Evolutionary conservation across 225 moss, liverwort and hornwort species (phyloP), one percentile per base, ranked within the genome.

Genomic region (Rhytidiadelphus loreus): DNA sequence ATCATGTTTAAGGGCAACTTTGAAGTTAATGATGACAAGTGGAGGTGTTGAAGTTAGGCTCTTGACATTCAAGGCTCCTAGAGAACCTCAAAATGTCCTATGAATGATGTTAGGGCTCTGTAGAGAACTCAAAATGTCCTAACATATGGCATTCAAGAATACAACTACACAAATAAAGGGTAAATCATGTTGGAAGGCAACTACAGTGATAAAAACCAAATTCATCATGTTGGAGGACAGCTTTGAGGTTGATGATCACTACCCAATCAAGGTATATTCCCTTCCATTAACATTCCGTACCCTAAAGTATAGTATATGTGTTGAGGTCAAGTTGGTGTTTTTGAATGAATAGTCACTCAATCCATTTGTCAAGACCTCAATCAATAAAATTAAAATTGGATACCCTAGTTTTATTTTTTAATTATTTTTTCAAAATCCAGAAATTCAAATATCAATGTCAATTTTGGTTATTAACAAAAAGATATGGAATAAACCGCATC

Each of bases 251-350:
- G 13, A 22, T 12, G 32, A 50, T 75, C 8, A 75, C 32, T 50
- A 21, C 1, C 0, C 0, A 30, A 0, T 19, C 2, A 20, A 2
- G 4, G 1, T 18, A 11, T 44, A 30, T 4, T 73, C 6, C 29
- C 17, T 44, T 44, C 28, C 10, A 72, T 44, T 43, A 1, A 28
- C 28, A 72, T 44, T 72, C 17, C 1, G 29, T 17, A 73, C 29
- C 18, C 0, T 46, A 46, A 74, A 30, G 3, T 1, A 48, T 0
- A 48, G 1, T 32, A 33, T 1, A 52, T n/a, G 13, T 33, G 21
- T 52, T 21, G 3, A 75, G 52, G 21, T 0, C 0, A 50, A 0
- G 13, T 1, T 50, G 5, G 20, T 52, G 11, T 32, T 74, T 50
- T 32, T 32, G 2, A 4, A 32, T 8, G 13, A 5, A 48, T 74